phyloP scores from a whole-genome alignment of 2,329 filamentous ascomycete species.

The Colletotrichum trifolii region DNA sequence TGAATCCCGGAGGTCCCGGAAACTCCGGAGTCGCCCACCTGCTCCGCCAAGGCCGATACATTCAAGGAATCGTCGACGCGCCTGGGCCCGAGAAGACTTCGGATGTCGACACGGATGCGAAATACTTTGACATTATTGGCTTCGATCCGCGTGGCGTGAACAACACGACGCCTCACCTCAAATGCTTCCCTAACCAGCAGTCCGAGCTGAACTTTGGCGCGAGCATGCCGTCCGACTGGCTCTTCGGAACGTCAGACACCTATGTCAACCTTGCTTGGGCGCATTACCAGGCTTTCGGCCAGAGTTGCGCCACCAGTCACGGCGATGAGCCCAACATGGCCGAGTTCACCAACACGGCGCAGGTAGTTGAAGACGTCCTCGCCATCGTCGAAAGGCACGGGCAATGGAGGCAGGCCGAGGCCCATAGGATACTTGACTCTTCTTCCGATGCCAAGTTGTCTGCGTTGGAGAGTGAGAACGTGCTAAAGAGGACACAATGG shows the following conservation, averaged over 20 bases:
- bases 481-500: slow-evolving; percentile 33
- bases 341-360: slow-evolving; percentile 55
- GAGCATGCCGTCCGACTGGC: slow-evolving; percentile 7
- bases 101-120: neutral
- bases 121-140: slow-evolving; percentile 54
- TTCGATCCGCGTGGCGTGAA: slow-evolving; percentile 57
- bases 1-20: slow-evolving; percentile 36
- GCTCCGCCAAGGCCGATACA: slow-evolving; percentile 25
- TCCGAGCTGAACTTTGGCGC: neutral
- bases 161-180: slow-evolving; percentile 51
- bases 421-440: slow-evolving; percentile 19
- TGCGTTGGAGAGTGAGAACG: neutral
- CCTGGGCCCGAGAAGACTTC: neutral
- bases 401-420: slow-evolving; percentile 45
- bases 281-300: slow-evolving; percentile 37
- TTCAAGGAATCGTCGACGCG: slow-evolving; percentile 28
- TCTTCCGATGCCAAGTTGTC: accelerated
- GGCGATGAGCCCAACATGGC: slow-evolving; percentile 40
- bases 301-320: slow-evolving; percentile 35
- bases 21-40: slow-evolving; percentile 36
- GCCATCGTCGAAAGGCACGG: slow-evolving; percentile 57
- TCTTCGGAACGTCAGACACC: slow-evolving; percentile 35
- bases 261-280: slow-evolving; percentile 40
- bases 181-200: slow-evolving; percentile 48
- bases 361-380: slow-evolving; percentile 60